Percentiles rank a stretch among this genome's conserved stretches.
These are phyloP conservation scores for Annulohypoxylon moriforme DNA, from an alignment of 495 filamentous ascomycete genomes.

Conservation along the genomic window DNA sequence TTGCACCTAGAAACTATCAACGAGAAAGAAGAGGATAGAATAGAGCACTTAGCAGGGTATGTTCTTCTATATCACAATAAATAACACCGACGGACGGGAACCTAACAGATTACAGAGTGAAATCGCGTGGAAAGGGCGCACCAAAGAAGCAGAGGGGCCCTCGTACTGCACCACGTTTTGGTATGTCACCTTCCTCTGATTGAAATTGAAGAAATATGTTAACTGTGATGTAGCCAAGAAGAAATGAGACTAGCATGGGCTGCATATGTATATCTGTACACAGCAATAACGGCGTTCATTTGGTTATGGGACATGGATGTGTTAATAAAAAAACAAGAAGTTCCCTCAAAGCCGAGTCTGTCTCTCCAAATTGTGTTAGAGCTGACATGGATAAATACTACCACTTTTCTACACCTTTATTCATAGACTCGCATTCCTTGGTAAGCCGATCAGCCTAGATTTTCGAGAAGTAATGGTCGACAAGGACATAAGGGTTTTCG, in stretches of 20 bases:
- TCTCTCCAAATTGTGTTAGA: background rate
- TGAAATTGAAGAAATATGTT: conserved; percentile 18
- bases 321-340: conserved; percentile 19
- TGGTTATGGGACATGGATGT: background rate
- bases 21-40: conserved; percentile 79
- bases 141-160: conserved; percentile 78
- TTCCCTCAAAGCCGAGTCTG: background rate
- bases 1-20: conserved; percentile 72
- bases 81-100: background rate
- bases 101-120: conserved; percentile 62
- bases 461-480: background rate
- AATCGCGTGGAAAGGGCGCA: conserved; percentile 83
- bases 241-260: background rate
- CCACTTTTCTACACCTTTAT: background rate
- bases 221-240: conserved; percentile 45
- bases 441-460: background rate
- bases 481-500: background rate
- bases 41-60: conserved; percentile 75
- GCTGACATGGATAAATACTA: no score
- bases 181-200: conserved; percentile 57
- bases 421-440: background rate
- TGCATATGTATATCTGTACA: conserved; percentile 31
- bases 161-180: conserved; percentile 47
- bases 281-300: conserved; percentile 28
- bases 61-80: conserved; percentile 50